Percentiles rank a stretch among this genome's conserved stretches.
These are phyloP conservation scores for Phytophthora aleatoria DNA, from an alignment of 352 stramenopile species.

Conservation along the genomic window DNA sequence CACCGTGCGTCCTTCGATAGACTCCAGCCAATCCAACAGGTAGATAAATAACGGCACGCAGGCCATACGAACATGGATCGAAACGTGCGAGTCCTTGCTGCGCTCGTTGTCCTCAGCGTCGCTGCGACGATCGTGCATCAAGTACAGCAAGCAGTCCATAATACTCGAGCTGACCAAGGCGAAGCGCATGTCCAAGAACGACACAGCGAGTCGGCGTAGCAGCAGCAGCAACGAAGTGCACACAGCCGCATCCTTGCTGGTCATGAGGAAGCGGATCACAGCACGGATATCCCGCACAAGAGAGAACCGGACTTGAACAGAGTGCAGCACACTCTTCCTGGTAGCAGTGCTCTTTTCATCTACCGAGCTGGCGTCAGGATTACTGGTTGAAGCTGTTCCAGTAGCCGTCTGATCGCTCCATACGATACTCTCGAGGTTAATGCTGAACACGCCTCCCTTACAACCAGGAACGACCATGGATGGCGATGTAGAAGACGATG, in stretches of 20 bases:
- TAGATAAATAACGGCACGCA: constrained; percentile 76
- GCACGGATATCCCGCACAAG: constrained; percentile 70
- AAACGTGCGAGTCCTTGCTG: constrained; percentile 18
- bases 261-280: constrained; percentile 67
- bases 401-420: constrained; percentile 69
- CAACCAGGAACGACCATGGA: constrained; percentile 31
- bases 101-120: constrained; percentile 13
- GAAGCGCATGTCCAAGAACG: constrained; percentile 77
- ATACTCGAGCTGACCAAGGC: constrained; percentile 79
- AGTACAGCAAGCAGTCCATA: constrained; percentile 67
- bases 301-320: constrained; percentile 74
- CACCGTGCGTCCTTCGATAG: constrained; percentile 78
- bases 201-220: constrained; percentile 62
- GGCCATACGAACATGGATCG: constrained; percentile 49
- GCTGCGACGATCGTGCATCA: constrained; percentile 46
- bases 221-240: constrained; percentile 59
- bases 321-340: constrained; percentile 41
- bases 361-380: constrained; percentile 16
- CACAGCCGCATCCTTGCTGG: constrained; percentile 56
- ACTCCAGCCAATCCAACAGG: constrained; percentile 80
- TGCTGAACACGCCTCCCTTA: constrained; percentile 73
- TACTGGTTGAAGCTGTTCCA: constrained; percentile 12
- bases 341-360: constrained; percentile 28
- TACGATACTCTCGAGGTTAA: constrained; percentile 82
- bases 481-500: constrained; percentile 26